Evolutionary conservation across 2,329 filamentous ascomycete species (phyloP).

Genomic region (Cladophialophora carrionii): DNA sequence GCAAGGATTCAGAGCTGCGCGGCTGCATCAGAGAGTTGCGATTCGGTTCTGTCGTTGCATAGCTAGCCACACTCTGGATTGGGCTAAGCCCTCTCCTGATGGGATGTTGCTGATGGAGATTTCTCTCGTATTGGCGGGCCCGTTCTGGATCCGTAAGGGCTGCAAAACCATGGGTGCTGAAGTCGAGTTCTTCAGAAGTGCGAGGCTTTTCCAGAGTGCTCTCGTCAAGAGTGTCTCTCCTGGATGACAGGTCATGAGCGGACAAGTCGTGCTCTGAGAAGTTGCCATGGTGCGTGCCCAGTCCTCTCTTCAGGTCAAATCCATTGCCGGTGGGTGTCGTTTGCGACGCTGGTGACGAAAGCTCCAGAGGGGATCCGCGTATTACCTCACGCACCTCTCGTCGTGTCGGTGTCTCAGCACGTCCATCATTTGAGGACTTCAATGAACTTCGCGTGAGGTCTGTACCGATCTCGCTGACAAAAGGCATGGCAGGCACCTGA

Average conservation of each 20-base stretch:
- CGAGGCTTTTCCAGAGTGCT: slow-evolving; percentile 48
- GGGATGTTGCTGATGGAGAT: slow-evolving; percentile 66
- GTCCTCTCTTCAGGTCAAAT: slow-evolving; percentile 54
- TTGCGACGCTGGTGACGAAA: slow-evolving; percentile 61
- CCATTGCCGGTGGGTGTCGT: slow-evolving; percentile 62
- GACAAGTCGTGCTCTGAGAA: slow-evolving; percentile 57
- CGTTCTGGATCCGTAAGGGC: slow-evolving; percentile 47
- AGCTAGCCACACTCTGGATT: slow-evolving; percentile 89
- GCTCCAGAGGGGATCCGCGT: slow-evolving; percentile 57
- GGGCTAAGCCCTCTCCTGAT: slow-evolving; percentile 78
- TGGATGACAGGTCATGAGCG: slow-evolving; percentile 42
- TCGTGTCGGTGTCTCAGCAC: slow-evolving; percentile 69
- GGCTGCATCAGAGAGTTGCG: slow-evolving; percentile 60
- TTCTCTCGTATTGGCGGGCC: slow-evolving; percentile 51
- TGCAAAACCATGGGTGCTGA: slow-evolving; percentile 39
- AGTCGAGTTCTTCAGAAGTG: slow-evolving; percentile 44
- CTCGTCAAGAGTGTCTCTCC: slow-evolving; percentile 52
- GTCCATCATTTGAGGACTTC: slow-evolving; percentile 76
- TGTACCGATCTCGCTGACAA: slow-evolving; percentile 83
- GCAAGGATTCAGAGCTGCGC: slow-evolving; percentile 60
- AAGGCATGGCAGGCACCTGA: slow-evolving; percentile 78
- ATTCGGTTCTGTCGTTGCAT: slow-evolving; percentile 67
- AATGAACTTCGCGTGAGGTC: slow-evolving; percentile 88
- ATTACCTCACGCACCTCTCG: slow-evolving; percentile 66
- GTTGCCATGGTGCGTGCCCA: slow-evolving; percentile 70